Evolutionary conservation across 306 rosid species (phyloP).

Genomic region (Cicer bijugum): DNA sequence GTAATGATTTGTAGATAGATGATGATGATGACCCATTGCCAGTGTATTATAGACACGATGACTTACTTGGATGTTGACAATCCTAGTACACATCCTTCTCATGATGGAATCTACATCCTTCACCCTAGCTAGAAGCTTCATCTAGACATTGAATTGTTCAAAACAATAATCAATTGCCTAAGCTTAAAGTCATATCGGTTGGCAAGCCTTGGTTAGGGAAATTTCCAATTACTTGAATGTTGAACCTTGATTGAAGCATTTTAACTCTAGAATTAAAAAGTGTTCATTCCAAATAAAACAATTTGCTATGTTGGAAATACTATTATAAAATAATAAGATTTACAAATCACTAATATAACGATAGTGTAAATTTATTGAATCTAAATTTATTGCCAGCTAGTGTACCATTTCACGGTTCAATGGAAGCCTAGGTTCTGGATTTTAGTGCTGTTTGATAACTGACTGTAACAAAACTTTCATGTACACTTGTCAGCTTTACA

Average conservation of each 20-base stretch:
- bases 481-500: conserved; percentile 35
- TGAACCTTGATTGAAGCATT: conserved; percentile 1
- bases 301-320: background rate
- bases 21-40: background rate
- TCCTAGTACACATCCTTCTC: conserved; percentile 23
- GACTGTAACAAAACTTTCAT: conserved; percentile 22
- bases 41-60: conserved; percentile 12
- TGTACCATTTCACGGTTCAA: conserved; percentile 21
- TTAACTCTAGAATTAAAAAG: background rate
- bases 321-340: background rate
- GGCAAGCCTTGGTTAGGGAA: conserved; percentile 3
- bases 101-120: conserved; percentile 2
- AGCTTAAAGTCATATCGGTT: conserved; percentile 7
- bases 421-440: conserved; percentile 26
- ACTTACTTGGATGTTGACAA: background rate
- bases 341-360: background rate
- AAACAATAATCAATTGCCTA: conserved; percentile 28
- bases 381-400: conserved; percentile 5
- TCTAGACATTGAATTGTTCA: conserved; percentile 7
- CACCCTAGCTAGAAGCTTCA: conserved; percentile 28
- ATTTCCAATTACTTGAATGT: background rate
- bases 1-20: background rate
- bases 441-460: conserved; percentile 30
- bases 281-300: background rate
- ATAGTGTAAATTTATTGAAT: background rate